A percentile compares a stretch with the other conserved stretches of the same genome.
phyloP scores from a whole-genome alignment of 1,284 basidiomycete species.

The Melampsora americana region DNA sequence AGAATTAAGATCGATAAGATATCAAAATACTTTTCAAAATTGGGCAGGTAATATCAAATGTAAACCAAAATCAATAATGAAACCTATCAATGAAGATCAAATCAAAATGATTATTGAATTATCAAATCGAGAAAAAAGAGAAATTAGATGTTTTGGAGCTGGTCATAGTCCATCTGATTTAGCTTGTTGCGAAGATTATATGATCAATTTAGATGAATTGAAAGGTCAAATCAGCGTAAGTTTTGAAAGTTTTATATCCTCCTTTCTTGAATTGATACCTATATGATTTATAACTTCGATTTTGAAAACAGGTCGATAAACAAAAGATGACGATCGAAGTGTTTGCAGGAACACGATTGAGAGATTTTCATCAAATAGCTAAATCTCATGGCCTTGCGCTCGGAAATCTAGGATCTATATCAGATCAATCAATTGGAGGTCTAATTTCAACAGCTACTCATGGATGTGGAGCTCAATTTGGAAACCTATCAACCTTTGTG shows the following conservation, averaged over 20 bases:
- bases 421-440: constrained; percentile 92
- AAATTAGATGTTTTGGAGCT: constrained; percentile 77
- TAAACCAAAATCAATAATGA: constrained; percentile 63
- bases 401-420: constrained; percentile 91
- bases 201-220: constrained; percentile 51
- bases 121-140: constrained; percentile 68
- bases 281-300: too few species aligned
- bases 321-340: constrained; percentile 69
- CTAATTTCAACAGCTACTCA: constrained; percentile 92
- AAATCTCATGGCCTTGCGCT: constrained; percentile 70
- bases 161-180: constrained; percentile 92
- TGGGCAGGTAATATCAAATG: constrained; percentile 60
- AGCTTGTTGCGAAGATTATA: constrained; percentile 52
- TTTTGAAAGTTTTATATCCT: constrained; percentile 60
- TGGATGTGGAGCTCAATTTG: constrained; percentile 77
- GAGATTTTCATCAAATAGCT: constrained; percentile 59
- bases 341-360: constrained; percentile 54
- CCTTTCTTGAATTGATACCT: constrained; percentile 44
- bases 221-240: constrained; percentile 49
- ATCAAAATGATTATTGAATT: constrained; percentile 78
- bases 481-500: constrained; percentile 79
- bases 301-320: constrained; percentile 64
- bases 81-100: constrained; percentile 69
- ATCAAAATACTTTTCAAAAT: constrained; percentile 50
- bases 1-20: too few species aligned